Evolutionary conservation across 1,284 basidiomycete genomes (phyloP), one percentile per base, ranked within the genome.

Genomic region (Ustilago crameri): DNA sequence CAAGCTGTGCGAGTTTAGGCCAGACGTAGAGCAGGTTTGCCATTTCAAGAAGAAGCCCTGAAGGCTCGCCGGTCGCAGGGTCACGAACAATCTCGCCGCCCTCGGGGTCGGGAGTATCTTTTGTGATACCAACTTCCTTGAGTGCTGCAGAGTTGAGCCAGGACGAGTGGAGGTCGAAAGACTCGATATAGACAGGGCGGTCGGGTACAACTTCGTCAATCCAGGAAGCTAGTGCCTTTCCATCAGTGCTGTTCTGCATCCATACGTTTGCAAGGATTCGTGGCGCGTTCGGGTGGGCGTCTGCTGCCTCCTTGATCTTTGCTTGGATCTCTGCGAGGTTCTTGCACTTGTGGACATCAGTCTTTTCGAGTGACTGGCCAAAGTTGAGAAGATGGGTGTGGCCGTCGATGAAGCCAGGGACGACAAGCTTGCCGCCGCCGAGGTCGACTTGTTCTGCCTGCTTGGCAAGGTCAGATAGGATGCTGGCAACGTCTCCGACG

Each of bases 61-160:
- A 52, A 18, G 67, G 57, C 15, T 63, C 57, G 22, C 63, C 68
- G 3, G 61, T 70, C 4, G 34, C 40, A 9, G 55, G 53, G 24
- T 65, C 63, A 12, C 67, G 62, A 4, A 66, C 58, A 30, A 74
- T 66, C 49, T 67, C 51, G 17, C 71, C 71, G 15, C 71, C 71
- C 34, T 61, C 61, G 2, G 71, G 71, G 32, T 66, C 38, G 9
- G 62, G 62, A 18, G 67, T 74, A 3, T 57, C 50, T 23, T 58
- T 51, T 27, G 57, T 56, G 42, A 74, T 60, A n/a, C 61, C 71
- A 9, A 74, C 54, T 44, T 70, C 67, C 2, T 53, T 10, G 24
- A 74, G 60, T n/a, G 71, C 71, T 23, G 53, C 55, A 2, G 67
- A 62, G 43, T 70, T 71, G 67, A 53, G 54, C 68, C 66, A 70